Base-by-base conservation (phyloP, 208 protist genomes). In the Tritrichomonas musculus region DNA sequence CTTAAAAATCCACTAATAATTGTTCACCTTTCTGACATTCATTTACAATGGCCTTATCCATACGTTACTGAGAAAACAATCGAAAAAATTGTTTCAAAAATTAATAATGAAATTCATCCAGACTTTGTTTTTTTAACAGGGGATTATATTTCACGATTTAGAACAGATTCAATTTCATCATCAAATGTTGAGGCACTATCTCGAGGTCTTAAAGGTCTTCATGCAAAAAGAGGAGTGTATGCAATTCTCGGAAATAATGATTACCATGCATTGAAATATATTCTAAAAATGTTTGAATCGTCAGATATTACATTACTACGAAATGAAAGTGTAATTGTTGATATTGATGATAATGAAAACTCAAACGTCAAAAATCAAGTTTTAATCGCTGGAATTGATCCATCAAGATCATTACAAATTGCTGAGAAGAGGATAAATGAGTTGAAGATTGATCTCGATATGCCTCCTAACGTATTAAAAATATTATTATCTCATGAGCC, bases 11-110 rank as follows among this genome's bases (percentile, higher is more conserved):
- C 77, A 88, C 57, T 88, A 57, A 57, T 33, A 27, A 47, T 39
- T 33, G 77, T 88, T 39, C 77, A 88, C 2, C 20, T 88, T 17
- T 33, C 47, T 20, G 77, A 88, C 57, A 8, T 88, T 88, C 77
- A 88, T 17, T 57, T 88, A 14, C 77, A 88, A 27, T 88, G 77
- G 77, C 77, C 77, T 33, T 88, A 88, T 57, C 77, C 77, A 57
- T 88, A 88, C 17, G 77, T 88, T 33, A 88, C 77, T n/a, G 14
- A 88, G 27, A 57, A 88, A n/a, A 39, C 44, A n/a, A 9, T 88
- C 0, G n/a, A 20, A 39, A 53, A 44, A 5, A 39, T 88, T n/a
- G 77, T 88, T 47, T 20, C 53, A 88, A 88, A 88, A 57, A n/a
- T 88, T 1, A 88, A 88, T 39, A 88, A 88, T 39, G 47, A 49